Evolutionary conservation across 495 filamentous ascomycete genomes (phyloP).

Genomic region (Daldinia concentrica): DNA sequence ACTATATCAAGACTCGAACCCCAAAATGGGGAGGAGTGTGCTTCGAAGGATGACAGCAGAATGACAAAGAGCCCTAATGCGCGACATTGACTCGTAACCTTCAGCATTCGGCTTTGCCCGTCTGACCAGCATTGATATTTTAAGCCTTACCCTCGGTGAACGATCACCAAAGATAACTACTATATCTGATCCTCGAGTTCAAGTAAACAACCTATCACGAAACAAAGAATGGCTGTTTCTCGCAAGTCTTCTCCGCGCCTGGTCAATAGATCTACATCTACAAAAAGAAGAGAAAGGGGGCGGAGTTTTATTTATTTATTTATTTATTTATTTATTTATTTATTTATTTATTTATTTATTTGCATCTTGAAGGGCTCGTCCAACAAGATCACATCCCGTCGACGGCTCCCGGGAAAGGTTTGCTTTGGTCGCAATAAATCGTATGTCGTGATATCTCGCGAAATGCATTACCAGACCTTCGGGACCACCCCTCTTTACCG

Average conservation of each 20-base stretch:
- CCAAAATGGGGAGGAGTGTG: not conserved
- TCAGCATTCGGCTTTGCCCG: constrained; percentile 34
- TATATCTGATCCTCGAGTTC: constrained; percentile 5
- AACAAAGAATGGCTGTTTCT: constrained; percentile 11
- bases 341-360: not conserved
- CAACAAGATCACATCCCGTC: not conserved
- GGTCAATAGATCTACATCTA: constrained; percentile 1
- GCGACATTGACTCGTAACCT: constrained; percentile 18
- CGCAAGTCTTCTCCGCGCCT: constrained; percentile 31
- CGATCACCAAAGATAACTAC: constrained; percentile 16
- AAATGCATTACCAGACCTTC: constrained; percentile 25
- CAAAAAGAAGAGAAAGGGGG: not conserved
- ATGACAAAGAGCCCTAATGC: constrained; percentile 20
- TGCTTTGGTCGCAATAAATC: constrained; percentile 19
- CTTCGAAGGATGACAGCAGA: not conserved
- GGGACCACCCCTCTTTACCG: constrained; percentile 7
- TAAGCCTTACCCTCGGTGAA: constrained; percentile 36
- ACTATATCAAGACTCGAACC: not conserved
- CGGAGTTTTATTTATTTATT: not conserved
- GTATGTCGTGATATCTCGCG: constrained; percentile 13
- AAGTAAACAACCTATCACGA: constrained; percentile 18
- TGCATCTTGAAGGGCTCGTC: not conserved
- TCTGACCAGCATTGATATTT: constrained; percentile 39
- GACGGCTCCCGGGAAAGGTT: constrained; percentile 1
- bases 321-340: no score